Percentiles rank a stretch among this genome's conserved stretches.
Evolutionary conservation across 495 filamentous ascomycete species (phyloP).

Genomic region (Collariella sp.): DNA sequence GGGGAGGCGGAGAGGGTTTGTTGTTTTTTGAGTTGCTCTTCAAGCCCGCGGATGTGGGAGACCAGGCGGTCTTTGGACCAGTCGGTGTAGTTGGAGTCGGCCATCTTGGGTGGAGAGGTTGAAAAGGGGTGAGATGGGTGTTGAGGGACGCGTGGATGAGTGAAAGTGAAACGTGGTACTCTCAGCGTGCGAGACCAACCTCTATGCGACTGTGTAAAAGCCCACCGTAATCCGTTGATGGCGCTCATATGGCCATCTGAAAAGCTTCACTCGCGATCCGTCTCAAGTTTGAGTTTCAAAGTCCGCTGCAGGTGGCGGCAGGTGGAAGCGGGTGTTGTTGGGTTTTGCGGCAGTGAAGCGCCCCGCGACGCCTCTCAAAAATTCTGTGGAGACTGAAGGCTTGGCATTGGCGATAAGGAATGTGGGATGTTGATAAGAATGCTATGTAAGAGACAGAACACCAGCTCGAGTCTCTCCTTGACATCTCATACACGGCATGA

Average conservation of each 20-base stretch:
- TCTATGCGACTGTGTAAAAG: too few species aligned
- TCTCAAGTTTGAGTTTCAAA: background rate
- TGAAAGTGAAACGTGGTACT: too few species aligned
- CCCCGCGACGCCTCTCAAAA: background rate
- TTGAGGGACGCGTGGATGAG: too few species aligned
- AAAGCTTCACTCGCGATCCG: background rate
- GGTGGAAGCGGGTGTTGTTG: background rate
- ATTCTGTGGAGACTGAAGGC: background rate
- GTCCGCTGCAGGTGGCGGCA: background rate
- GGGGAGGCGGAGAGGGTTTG: slow-evolving; percentile 3
- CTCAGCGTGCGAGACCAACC: too few species aligned
- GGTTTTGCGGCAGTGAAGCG: background rate
- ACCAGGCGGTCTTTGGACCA: slow-evolving; percentile 64
- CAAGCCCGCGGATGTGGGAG: slow-evolving; percentile 54
- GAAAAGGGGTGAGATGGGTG: background rate
- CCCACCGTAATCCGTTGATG: background rate
- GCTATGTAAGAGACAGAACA: background rate
- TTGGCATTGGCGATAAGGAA: slow-evolving; percentile 4
- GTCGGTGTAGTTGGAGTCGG: slow-evolving; percentile 27
- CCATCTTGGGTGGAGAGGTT: slow-evolving; percentile 15
- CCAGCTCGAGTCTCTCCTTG: background rate
- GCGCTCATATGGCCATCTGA: slow-evolving; percentile 7
- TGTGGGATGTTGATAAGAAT: slow-evolving; percentile 4
- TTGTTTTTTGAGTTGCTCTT: slow-evolving; percentile 42
- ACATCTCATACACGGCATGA: slow-evolving; percentile 6